Base-by-base conservation (phyloP, 2,329 filamentous ascomycete species). In the Botrytis deweyae region DNA sequence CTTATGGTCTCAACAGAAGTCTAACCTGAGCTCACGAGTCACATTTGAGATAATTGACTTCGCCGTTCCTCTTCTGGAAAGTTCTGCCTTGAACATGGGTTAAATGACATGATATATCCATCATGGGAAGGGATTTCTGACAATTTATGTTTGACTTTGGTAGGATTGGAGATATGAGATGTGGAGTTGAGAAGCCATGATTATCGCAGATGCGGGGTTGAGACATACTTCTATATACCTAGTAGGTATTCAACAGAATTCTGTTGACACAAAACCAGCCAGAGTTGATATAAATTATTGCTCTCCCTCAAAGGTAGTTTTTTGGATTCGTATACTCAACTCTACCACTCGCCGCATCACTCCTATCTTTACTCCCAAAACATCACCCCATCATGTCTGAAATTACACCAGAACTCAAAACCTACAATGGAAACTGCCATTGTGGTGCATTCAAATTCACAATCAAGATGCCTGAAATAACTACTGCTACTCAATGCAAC, bases 381-480 rank as follows among this genome's bases (percentile, higher is more conserved):
- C 10, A 59, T 44, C 3, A 7, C 14, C 22, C 0, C n/a, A 67
- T 14, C 2, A 72, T 72, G 62, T 38, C 70, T 4, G 70, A 46
- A 65, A 38, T 61, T 29, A 63, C 52, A 12, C 42, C 67, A 59
- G 65, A 73, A 12, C 70, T 77, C 63, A 77, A 78, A 67, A 77
- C 74, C 36, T 80, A 89, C 80, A 83, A 87, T 36, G 88, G 87
- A 80, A 89, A 87, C 80, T 90, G 88, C 83, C 87, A 89, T 80
- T 90, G 88, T 80, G 85, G 83, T 9, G 83, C 84, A 58, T 88
- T 87, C 76, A 82, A 88, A 75, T 90, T 86, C 79, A 86, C 87
- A 78, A 78, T 84, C 72, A 80, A 82, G 4, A 64, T 89, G 20
- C 88, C 89, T 36, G 88, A 91, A 79, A 85, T 92, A 75, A 88